Evolutionary conservation across 805 yeast genomes (phyloP), one percentile per base, ranked within the genome.

Genomic region (Myxozyma mucilagina): DNA sequence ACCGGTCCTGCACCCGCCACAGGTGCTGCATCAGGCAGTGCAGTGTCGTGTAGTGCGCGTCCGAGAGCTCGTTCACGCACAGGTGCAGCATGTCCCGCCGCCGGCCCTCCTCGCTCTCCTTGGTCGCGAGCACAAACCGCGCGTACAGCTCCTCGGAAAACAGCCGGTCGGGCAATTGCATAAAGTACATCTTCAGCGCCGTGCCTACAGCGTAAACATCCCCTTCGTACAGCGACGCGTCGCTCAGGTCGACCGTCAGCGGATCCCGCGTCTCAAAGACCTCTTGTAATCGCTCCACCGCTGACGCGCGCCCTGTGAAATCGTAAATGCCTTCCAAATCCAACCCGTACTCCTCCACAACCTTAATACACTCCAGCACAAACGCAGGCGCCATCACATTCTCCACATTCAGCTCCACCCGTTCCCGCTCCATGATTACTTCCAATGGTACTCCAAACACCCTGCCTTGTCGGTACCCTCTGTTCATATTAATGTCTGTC

Each of bases 21-120:
- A 94, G 82, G 73, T 94, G 99, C 80, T 93, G 90, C 1, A 92
- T 77, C 66, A 94, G 76, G 39, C 90, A 84, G 66, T 97, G 79
- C 67, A 94, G 79, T 0, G 98, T 92, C 79, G 96, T 92, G 73
- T 94, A 94, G 60, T 93, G 90, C 0, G 96, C 94, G 75, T 94
- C 99, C 0, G 97, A 97, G 57, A 94, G 80, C 67, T 89, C 88
- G 76, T 87, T 94, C 49, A 94, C 89, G 61, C 90, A 82, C 48
- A 90, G 89, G 74, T 94, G 99, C 68, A 94, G 79, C 35, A 79
- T 79, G 70, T 90, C 93, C 61, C 89, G 84, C 60, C 88, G 81
- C 66, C 84, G 79, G 13, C 78, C 78, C 18, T 80, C 79, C 68
- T 87, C 89, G 35, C 78, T 81, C 53, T 90, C 85, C 72, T 84